Conservation (phyloP, 495 filamentous ascomycete species). For the Xylaria telfairii region DNA sequence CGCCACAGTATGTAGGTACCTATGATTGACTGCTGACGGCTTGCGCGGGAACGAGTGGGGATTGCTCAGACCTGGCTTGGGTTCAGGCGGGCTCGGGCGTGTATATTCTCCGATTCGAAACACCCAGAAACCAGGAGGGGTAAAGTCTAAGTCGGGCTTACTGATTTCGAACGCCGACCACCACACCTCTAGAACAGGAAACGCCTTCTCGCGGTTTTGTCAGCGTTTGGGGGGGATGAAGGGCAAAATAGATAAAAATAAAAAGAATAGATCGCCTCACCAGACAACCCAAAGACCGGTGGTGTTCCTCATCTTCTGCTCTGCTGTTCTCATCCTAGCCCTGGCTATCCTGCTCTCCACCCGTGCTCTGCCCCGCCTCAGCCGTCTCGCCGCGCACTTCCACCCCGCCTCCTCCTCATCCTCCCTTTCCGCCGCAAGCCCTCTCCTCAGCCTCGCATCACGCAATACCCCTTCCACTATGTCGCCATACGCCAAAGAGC, state of each 20-base stretch:
- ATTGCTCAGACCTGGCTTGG: no score
- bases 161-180: conserved; percentile 16
- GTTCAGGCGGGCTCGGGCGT: no score
- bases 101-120: neutral
- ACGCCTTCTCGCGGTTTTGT: neutral
- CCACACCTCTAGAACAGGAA: neutral
- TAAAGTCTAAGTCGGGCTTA: conserved; percentile 17
- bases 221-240: conserved; percentile 16
- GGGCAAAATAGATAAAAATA: neutral
- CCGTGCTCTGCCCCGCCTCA: conserved; percentile 40
- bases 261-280: neutral
- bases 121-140: neutral
- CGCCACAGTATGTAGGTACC: no score
- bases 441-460: conserved; percentile 22
- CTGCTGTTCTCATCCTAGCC: conserved; percentile 30
- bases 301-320: conserved; percentile 1
- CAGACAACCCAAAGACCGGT: neutral
- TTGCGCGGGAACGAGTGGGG: no score
- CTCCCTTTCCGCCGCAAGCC: conserved; percentile 12
- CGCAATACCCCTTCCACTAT: conserved; percentile 34
- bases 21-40: no score
- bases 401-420: conserved; percentile 31
- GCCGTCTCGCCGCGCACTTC: conserved; percentile 36
- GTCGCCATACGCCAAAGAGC: conserved; percentile 75
- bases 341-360: conserved; percentile 39